Base-by-base conservation (phyloP, 352 stramenopile genomes). In the Phytophthora pluvialis region DNA sequence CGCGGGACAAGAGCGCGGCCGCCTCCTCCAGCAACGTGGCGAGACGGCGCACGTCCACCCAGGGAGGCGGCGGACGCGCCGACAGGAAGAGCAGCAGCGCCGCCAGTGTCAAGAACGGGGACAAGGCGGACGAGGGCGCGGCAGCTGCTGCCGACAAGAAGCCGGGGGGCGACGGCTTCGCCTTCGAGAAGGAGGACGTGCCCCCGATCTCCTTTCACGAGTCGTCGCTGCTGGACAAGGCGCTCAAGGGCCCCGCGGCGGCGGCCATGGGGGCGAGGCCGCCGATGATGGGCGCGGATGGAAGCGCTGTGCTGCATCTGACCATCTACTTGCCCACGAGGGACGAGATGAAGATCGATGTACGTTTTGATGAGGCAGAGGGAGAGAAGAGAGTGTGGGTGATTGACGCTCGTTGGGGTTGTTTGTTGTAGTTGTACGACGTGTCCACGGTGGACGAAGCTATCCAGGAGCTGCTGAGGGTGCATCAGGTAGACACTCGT, bases 331-430 rank as follows among this genome's bases (percentile, higher is more conserved):
- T 96, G 54, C 88, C 88, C 3, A 93, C 87, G 21, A 79, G 86
- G 11, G 71, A 85, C 15, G 86, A 96, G 67, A 94, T 96, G 81
- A 94, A 93, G 69, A 91, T 96, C 57, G 86, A 96, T 64, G 86
- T 95, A 63, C 18, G 73, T 73, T 13, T 28, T 35, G n/a, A 12
- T 51, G 31, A 11, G 49, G 13, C 3, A 59, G n/a, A 42, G 18
- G 8, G 13, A 16, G n/a, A 35, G 26, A 46, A 21, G 26, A 18
- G 40, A 18, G 44, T 55, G 2, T 26, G 51, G 1, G 10, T 35
- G 31, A 2, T 35, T 35, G 1, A 21, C 21, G 21, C 21, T 21
- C 21, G 48, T 31, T 56, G 8, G 8, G 50, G 31, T 32, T 56
- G 31, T 32, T 56, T 54, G 42, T 7, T 60, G 26, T 75, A 96